A percentile compares a stretch with the other conserved stretches of the same genome.
phyloP scores from a whole-genome alignment of 306 rosid species.

The Vigna trinervia region DNA sequence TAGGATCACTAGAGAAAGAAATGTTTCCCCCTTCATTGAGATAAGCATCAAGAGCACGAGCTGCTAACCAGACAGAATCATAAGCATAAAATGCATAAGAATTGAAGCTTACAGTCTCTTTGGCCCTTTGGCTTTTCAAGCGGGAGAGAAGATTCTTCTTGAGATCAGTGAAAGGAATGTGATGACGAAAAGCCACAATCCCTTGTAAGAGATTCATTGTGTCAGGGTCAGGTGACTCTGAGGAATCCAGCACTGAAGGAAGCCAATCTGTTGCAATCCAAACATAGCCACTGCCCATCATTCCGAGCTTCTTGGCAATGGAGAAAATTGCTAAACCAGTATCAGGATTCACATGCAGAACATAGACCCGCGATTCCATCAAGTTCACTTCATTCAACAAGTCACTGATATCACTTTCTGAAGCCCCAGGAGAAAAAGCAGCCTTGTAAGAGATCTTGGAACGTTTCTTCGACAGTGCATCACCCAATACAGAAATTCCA shows the following conservation, averaged over 20 bases:
- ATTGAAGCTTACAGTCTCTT: conserved; percentile 60
- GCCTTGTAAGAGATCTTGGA: conserved; percentile 81
- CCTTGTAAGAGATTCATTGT: conserved; percentile 71
- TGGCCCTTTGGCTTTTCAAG: conserved; percentile 52
- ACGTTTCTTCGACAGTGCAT: conserved; percentile 74
- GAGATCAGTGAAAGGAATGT: conserved; percentile 64
- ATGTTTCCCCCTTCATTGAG: conserved; percentile 69
- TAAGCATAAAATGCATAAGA: conserved; percentile 88
- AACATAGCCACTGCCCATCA: conserved; percentile 71
- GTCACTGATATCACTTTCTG: conserved; percentile 47
- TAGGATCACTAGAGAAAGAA: conserved; percentile 80
- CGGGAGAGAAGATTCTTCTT: conserved; percentile 58
- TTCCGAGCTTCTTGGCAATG: conserved; percentile 63
- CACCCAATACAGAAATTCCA: conserved; percentile 75
- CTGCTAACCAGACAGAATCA: conserved; percentile 86
- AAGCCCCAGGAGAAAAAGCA: conserved; percentile 65
- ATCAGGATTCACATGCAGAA: conserved; percentile 90
- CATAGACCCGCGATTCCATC: conserved; percentile 84
- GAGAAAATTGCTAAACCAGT: conserved; percentile 68
- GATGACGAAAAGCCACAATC: conserved; percentile 82
- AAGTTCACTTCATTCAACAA: conserved; percentile 70
- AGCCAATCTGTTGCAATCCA: conserved; percentile 98
- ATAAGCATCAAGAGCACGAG: conserved; percentile 71
- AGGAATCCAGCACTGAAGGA: conserved; percentile 75
- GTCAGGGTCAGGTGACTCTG: conserved; percentile 44